These are phyloP conservation scores for Kandelia obovata DNA, from an alignment of 345 rosid genomes.

Conservation along the genomic window DNA sequence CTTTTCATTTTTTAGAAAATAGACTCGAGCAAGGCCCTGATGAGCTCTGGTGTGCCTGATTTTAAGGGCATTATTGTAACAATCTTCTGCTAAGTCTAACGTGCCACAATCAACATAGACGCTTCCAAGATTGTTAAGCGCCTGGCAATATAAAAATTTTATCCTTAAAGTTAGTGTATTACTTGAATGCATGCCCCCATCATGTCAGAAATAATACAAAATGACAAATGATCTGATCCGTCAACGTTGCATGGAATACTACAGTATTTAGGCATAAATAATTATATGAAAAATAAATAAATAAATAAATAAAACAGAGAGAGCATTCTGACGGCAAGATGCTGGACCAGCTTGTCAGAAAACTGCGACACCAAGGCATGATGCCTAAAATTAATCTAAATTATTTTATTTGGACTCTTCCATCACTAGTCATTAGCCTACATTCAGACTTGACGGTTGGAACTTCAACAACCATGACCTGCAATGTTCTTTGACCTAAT, in stretches of 20 bases:
- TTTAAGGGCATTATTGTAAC: conserved; percentile 89
- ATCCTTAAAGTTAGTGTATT: background rate
- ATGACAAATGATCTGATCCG: background rate
- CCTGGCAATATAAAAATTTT: conserved; percentile 41
- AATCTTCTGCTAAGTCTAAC: conserved; percentile 86
- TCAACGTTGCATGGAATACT: background rate
- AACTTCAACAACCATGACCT: background rate
- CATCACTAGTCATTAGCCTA: background rate
- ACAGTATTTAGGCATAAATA: background rate
- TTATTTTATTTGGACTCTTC: background rate
- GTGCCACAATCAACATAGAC: conserved; percentile 70
- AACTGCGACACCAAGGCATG: background rate
- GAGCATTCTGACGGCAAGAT: background rate
- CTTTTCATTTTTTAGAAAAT: conserved; percentile 71
- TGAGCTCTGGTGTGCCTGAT: conserved; percentile 95
- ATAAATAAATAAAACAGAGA: background rate
- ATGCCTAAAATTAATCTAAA: background rate
- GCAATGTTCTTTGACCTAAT: background rate
- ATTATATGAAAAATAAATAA: no score
- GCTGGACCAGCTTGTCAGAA: no score
- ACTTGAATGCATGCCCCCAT: background rate
- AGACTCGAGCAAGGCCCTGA: conserved; percentile 96
- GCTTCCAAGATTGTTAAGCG: conserved; percentile 97
- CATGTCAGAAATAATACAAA: background rate
- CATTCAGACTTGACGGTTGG: background rate